Base-by-base conservation (phyloP, 2,329 filamentous ascomycete species). In the Ceratocystis lukuohia region DNA sequence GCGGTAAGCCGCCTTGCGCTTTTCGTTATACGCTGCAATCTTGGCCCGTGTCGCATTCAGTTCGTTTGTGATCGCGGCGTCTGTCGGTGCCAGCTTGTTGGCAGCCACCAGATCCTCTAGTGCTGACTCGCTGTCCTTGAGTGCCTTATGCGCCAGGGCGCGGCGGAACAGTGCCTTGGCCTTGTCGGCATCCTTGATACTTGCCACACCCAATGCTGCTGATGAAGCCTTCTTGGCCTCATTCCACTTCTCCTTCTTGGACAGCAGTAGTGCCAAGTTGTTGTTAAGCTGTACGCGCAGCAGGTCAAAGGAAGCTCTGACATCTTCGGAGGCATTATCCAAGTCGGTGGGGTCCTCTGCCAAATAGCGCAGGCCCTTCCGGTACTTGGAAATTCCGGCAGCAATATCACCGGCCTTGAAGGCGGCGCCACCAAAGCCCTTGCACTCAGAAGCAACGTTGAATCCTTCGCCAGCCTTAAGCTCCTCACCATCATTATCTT, bases 1-100 rank as follows among this genome's bases (percentile, higher is more conserved):
- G 79, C 88, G 89, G 75, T 93, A 96, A 5, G 87, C 88, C 71
- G 89, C 90, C 83, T 92, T 95, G 80, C 96, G 90, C 84, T 92
- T 96, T 74, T 88, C 88, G 69, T 85, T 82, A 69, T 88, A 83
- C 67, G 87, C 88, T 10, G 84, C 81, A 30, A 88, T 83, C 71
- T 82, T 84, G 78, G 87, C 87, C 83, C 92, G 96, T 64, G 94
- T 85, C n/a, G 81, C 77, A 20, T 83, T 81, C 65, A 95, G 81
- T 78, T 96, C 91, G 71, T 84, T 88, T 68, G 80, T 76, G 70
- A 97, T 84, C 61, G 84, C 88, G 0, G 82, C 84, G 75, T 97
- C 93, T 20, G 80, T 81, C 0, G 93, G 92, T 0, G 82, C 85
- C 65, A 96, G 79, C 72, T 82, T 84, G 76, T 86, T 84, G 0